phyloP scores from a whole-genome alignment of 306 rosid genomes.

The Clitoria ternatea region DNA sequence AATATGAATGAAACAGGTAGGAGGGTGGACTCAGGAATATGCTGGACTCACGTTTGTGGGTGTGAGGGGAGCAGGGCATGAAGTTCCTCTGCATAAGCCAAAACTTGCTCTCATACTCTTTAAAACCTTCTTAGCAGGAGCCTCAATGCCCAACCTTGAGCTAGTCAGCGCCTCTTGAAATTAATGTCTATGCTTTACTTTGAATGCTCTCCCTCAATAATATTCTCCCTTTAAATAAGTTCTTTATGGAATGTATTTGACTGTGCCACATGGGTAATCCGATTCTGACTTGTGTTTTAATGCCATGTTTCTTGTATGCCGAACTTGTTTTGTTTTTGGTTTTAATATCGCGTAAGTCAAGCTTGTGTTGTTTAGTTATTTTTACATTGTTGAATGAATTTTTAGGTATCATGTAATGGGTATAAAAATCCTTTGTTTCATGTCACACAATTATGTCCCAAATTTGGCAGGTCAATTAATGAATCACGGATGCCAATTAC shows the following conservation, averaged over 20 bases:
- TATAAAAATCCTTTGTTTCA: no score
- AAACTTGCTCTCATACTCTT: slow-evolving; percentile 66
- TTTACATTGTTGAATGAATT: no score
- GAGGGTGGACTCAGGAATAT: slow-evolving; percentile 95
- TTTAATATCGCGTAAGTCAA: background rate
- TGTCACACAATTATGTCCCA: no score
- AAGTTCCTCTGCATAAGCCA: slow-evolving; percentile 88
- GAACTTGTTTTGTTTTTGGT: background rate
- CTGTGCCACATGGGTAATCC: background rate
- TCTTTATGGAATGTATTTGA: background rate
- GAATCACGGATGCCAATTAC: no score
- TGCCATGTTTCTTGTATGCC: background rate
- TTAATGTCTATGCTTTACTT: background rate
- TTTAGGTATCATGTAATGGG: no score
- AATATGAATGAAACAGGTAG: slow-evolving; percentile 53
- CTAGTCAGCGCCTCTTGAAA: slow-evolving; percentile 37
- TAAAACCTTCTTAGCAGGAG: slow-evolving; percentile 67
- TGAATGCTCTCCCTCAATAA: background rate
- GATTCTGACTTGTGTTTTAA: background rate
- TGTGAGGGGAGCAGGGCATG: slow-evolving; percentile 94
- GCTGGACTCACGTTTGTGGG: slow-evolving; percentile 73
- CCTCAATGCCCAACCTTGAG: slow-evolving; percentile 50
- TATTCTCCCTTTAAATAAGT: background rate
- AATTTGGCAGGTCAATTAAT: no score
- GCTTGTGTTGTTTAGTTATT: background rate